A percentile compares a stretch with the other conserved stretches of the same genome.
Conservation (phyloP, 345 rosid genomes). For the Syzygium oleosum region DNA sequence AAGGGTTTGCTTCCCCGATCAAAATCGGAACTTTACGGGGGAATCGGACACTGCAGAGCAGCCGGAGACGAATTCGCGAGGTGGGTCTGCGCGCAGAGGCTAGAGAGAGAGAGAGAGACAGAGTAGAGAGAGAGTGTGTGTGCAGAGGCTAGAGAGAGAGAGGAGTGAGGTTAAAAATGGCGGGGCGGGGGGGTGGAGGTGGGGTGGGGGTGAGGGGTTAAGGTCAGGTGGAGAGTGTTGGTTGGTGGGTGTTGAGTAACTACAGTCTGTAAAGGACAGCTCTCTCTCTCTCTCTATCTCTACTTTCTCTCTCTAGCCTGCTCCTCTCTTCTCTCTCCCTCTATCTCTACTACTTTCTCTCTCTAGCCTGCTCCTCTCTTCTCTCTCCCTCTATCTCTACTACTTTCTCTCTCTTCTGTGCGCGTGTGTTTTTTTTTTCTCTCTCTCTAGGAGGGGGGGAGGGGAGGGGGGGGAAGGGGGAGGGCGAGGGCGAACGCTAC, state of each 20-base stretch:
- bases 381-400: too few relatives aligned
- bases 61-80: not conserved
- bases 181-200: too few relatives aligned
- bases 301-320: not conserved
- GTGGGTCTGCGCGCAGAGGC: not conserved
- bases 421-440: not conserved
- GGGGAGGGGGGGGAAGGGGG: too few relatives aligned
- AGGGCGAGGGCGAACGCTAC: too few relatives aligned
- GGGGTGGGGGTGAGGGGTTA: not conserved
- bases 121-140: too few relatives aligned
- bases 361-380: too few relatives aligned
- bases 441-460: not conserved
- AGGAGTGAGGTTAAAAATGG: slow-evolving; percentile 24
- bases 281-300: not conserved
- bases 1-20: not conserved
- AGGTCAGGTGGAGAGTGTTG: slow-evolving; percentile 12
- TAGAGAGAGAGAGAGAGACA: not conserved
- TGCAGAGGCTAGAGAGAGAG: not conserved
- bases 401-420: too few relatives aligned
- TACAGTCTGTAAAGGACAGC: slow-evolving; percentile 33
- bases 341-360: too few relatives aligned
- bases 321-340: not conserved
- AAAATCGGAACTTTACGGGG: not conserved
- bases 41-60: not conserved
- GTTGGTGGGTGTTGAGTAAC: slow-evolving; percentile 27